Base-by-base conservation (phyloP, 2,329 filamentous ascomycete genomes). In the Lasiodiplodia citricola region DNA sequence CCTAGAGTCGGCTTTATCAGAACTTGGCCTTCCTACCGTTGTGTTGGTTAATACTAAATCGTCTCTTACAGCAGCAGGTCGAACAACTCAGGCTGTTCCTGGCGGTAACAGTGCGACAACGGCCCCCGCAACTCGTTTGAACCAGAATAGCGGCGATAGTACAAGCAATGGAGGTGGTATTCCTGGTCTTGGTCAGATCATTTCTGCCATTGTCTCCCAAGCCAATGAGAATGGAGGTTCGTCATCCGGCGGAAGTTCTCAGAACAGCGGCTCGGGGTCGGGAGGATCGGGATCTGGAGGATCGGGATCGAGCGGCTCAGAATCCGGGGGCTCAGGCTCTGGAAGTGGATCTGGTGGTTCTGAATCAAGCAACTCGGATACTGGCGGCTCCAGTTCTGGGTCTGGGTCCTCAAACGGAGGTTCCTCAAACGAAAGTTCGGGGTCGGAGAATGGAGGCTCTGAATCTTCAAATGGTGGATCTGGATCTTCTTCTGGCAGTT, bases 1-100 rank as follows among this genome's bases (percentile, higher is more conserved):
- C 54, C 70, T 76, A 38, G 77, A 79, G 68, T 75, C 73, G 4
- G 71, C 73, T 5, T 76, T 70, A 7, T 25, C 47, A n/a, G n/a
- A 54, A 16, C 14, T 47, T 8, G 13, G 55, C 50, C 23, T 62
- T 5, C 66, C 66, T 47, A 47, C 57, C n/a, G 23, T 68, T 14
- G 23, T 63, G 21, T 21, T 38, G 2, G 4, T 21, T 31, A 52
- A 58, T 68, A 63, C 57, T 68, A 50, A 62, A 50, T n/a, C 57
- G 10, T 38, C 28, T 18, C 6, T 18, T 7, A 41, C 44, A 52
- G 54, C 54, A 57, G 66, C 8, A 63, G 47, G 44, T 13, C 52
- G 16, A 10, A 28, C 51, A 16, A 56, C 63, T 37, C 51, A 31
- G 18, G 31, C 56, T 18, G 44, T 31, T 28, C 52, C 38, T 5